Evolutionary conservation across 208 protist genomes (phyloP).

Genomic region (Trypanosoma melophagium): DNA sequence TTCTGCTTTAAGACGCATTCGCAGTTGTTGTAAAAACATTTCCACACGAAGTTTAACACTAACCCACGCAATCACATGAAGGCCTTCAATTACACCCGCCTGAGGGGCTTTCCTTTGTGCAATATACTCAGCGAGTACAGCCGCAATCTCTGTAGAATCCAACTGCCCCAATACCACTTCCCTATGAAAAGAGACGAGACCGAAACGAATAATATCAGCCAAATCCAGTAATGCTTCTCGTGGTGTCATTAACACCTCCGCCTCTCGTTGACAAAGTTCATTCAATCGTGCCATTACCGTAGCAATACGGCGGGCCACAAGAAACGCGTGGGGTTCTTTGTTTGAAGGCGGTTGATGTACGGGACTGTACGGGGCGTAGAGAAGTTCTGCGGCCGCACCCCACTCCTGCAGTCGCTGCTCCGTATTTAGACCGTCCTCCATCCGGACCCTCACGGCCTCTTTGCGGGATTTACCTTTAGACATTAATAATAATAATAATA

Average conservation of each 20-base stretch:
- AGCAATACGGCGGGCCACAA: constrained; percentile 49
- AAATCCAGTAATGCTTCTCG: constrained; percentile 49
- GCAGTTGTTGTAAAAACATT: constrained; percentile 44
- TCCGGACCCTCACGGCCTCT: not conserved
- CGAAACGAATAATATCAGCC: constrained; percentile 50
- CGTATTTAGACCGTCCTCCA: constrained; percentile 28
- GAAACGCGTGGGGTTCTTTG: constrained; percentile 33
- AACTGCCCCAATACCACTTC: constrained; percentile 19
- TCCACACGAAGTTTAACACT: constrained; percentile 70
- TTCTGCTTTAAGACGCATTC: constrained; percentile 36
- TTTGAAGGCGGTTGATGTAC: constrained; percentile 11
- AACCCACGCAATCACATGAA: constrained; percentile 54
- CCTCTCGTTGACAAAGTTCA: constrained; percentile 32
- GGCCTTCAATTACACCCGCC: constrained; percentile 43
- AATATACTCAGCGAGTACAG: constrained; percentile 25
- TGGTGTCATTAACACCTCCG: constrained; percentile 37
- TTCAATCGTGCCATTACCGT: constrained; percentile 51
- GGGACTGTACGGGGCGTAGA: constrained; percentile 30
- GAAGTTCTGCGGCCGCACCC: constrained; percentile 26
- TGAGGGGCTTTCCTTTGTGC: constrained; percentile 48
- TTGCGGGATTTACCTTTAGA: constrained; percentile 22
- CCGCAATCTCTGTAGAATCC: constrained; percentile 8
- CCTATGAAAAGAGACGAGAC: constrained; percentile 37
- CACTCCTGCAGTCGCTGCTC: constrained; percentile 29
- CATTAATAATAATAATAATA: too few relatives aligned